Evolutionary conservation across 495 filamentous ascomycete species (phyloP).

Genomic region (Glutinoglossum americanum): DNA sequence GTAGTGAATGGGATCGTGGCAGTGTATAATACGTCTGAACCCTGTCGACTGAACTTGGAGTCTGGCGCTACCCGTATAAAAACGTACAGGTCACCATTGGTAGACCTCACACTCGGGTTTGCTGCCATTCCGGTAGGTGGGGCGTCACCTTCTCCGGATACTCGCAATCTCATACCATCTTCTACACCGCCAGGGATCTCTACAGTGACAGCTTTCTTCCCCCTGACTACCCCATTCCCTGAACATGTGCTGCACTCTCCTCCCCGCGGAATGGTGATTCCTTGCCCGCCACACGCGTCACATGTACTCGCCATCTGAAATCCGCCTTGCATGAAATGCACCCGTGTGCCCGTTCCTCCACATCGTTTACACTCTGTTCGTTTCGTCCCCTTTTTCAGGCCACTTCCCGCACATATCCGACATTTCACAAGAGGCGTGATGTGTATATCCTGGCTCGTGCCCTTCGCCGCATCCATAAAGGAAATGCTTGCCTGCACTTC

Average conservation of each 20-base stretch:
- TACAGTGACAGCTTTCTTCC: constrained; percentile 55
- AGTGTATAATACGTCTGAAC: constrained; percentile 81
- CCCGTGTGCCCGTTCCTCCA: constrained; percentile 64
- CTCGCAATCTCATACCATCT: constrained; percentile 75
- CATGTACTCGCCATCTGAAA: constrained; percentile 94
- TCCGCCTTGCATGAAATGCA: constrained; percentile 74
- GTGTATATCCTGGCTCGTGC: constrained; percentile 51
- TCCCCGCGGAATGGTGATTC: constrained; percentile 47
- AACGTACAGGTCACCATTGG: constrained; percentile 71
- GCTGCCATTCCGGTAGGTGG: constrained; percentile 45
- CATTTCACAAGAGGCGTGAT: constrained; percentile 62
- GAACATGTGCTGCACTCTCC: constrained; percentile 57
- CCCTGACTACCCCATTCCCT: constrained; percentile 58
- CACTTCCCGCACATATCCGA: constrained; percentile 58
- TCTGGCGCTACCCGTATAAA: constrained; percentile 66
- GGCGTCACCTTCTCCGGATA: constrained; percentile 69
- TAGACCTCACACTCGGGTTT: constrained; percentile 32
- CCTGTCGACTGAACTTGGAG: constrained; percentile 61
- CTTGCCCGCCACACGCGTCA: constrained; percentile 53
- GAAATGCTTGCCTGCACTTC: constrained; percentile 80
- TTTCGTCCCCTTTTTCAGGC: constrained; percentile 61
- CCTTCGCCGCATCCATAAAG: constrained; percentile 93
- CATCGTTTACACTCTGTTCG: constrained; percentile 54
- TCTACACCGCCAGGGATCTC: constrained; percentile 90
- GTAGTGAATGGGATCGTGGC: constrained; percentile 82